phyloP scores from a whole-genome alignment of 106 monocot genomes.

The Dioscorea dumetorum region DNA sequence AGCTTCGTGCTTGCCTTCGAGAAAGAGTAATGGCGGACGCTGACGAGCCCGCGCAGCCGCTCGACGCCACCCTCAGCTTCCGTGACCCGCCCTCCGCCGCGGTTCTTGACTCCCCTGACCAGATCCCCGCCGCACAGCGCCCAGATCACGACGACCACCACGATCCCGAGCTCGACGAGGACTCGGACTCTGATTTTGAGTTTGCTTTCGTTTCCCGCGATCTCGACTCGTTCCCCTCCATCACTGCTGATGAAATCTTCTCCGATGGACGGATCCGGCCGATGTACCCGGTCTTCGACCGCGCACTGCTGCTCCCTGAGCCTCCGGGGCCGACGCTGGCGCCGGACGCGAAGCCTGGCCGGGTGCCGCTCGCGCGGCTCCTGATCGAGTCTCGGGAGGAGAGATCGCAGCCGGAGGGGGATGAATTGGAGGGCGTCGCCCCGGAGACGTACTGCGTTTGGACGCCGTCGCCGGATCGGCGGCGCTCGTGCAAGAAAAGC shows the following conservation, averaged over 20 bases:
- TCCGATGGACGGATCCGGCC: conserved; percentile 40
- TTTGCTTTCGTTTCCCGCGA: conserved; percentile 33
- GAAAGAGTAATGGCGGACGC: neutral
- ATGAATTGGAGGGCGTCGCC: conserved; percentile 24
- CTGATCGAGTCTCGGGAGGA: conserved; percentile 8
- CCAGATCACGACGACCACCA: neutral
- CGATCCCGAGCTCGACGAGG: neutral
- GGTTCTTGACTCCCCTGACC: conserved; percentile 9
- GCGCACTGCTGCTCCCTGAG: conserved; percentile 10
- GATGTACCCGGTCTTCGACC: conserved; percentile 62
- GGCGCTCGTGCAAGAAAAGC: conserved; percentile 31
- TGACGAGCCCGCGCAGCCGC: neutral
- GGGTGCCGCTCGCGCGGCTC: conserved; percentile 15
- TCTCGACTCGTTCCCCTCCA: neutral
- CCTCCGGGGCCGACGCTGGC: neutral
- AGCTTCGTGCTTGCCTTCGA: too few species aligned
- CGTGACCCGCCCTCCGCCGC: neutral
- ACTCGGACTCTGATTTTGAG: conserved; percentile 46
- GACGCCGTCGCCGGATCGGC: conserved; percentile 27
- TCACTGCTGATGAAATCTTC: conserved; percentile 51
- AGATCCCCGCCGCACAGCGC: conserved; percentile 8
- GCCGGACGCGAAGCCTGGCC: neutral
- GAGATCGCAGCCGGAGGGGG: conserved; percentile 12
- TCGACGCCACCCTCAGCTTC: neutral
- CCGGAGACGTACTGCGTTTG: conserved; percentile 49